A percentile compares a stretch with the other conserved stretches of the same genome.
Conservation (phyloP, 1,139 yeast species). For the Arxiozyma slooffiae region DNA sequence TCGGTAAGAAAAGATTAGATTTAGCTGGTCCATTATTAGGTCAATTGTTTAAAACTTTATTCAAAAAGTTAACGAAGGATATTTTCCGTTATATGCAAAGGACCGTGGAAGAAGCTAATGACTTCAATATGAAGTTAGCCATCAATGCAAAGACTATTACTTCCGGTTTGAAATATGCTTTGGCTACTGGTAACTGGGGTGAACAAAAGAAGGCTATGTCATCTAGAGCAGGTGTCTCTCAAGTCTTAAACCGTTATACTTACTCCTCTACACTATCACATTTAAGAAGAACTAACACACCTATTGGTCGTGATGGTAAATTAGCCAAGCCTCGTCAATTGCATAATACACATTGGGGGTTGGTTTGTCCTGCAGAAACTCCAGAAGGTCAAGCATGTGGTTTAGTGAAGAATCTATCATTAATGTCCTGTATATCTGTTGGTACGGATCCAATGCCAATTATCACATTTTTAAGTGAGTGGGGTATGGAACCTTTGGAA, state of each 20-base stretch:
- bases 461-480: constrained; percentile 85
- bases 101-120: constrained; percentile 96
- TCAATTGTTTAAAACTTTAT: constrained; percentile 83
- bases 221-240: constrained; percentile 98
- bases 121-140: constrained; percentile 89
- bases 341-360: constrained; percentile 99
- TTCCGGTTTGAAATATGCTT: constrained; percentile 91
- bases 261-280: constrained; percentile 95
- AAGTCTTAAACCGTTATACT: constrained; percentile 94
- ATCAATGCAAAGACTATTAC: constrained; percentile 96
- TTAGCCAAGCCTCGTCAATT: constrained; percentile 97
- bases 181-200: constrained; percentile 99
- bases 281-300: constrained; percentile 96
- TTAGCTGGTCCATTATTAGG: constrained; percentile 97
- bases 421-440: constrained; percentile 96
- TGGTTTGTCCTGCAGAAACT: constrained; percentile 98
- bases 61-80: constrained; percentile 88
- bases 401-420: constrained; percentile 84
- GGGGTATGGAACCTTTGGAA: constrained; percentile 98
- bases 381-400: constrained; percentile 99
- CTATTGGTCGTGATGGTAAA: constrained; percentile 98
- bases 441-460: constrained; percentile 97
- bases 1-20: constrained; percentile 95
- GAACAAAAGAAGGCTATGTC: constrained; percentile 99
- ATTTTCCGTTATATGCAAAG: constrained; percentile 97